Conservation (phyloP, 2,329 filamentous ascomycete genomes). For the Diaporthe australafricana region DNA sequence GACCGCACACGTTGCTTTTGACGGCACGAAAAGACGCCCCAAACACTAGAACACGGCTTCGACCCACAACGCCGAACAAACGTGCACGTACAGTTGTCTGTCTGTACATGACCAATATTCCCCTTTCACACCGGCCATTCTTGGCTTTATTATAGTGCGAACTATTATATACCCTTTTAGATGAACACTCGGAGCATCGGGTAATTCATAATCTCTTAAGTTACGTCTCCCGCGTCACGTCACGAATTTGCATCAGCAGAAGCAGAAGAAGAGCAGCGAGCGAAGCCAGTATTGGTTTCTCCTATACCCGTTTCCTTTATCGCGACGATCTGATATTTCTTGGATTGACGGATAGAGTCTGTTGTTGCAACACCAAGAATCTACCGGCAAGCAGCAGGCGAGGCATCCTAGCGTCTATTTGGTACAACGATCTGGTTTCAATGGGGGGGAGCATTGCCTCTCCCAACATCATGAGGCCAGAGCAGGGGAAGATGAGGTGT, state of each 20-base stretch:
- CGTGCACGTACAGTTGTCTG: conserved; percentile 24
- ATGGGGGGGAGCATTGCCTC: neutral
- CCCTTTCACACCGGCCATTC: neutral
- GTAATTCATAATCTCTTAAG: conserved; percentile 23
- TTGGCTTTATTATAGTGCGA: conserved; percentile 15
- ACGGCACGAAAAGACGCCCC: conserved; percentile 8
- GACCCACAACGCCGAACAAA: neutral
- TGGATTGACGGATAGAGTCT: conserved; percentile 19
- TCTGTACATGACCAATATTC: conserved; percentile 24
- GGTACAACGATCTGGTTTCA: neutral
- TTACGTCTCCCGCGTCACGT: conserved; percentile 1
- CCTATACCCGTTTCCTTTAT: neutral
- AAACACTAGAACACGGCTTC: neutral
- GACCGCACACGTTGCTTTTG: conserved; percentile 24
- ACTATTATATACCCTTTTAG: conserved; percentile 29
- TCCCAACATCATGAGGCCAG: neutral
- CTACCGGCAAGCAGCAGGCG: conserved; percentile 1
- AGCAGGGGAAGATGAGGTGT: neutral
- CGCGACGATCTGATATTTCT: conserved; percentile 9
- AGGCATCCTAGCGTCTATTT: neutral
- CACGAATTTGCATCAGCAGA: conserved; percentile 17
- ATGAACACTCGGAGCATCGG: conserved; percentile 11
- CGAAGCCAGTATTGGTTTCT: conserved; percentile 12
- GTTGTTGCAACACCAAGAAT: neutral
- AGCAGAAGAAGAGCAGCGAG: neutral